Conservation (phyloP, 805 yeast species). For the Candida hungchunana region DNA sequence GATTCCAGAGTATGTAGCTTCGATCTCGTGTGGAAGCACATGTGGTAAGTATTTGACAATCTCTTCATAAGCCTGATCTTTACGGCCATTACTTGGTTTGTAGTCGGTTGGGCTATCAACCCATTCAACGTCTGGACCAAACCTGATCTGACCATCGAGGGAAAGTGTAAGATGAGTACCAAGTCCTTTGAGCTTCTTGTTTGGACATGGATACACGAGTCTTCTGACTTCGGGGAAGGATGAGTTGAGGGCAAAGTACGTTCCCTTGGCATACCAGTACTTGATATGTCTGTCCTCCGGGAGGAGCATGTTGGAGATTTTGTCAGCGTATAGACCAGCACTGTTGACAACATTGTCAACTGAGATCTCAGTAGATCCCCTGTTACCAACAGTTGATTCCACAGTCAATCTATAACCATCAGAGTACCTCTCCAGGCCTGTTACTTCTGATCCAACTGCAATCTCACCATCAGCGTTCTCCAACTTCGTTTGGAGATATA, state of each 20-base stretch:
- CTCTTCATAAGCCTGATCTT: slow-evolving; percentile 52
- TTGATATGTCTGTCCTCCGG: slow-evolving; percentile 56
- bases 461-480: slow-evolving; percentile 61
- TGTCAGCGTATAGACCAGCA: slow-evolving; percentile 76
- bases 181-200: slow-evolving; percentile 64
- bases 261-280: slow-evolving; percentile 79
- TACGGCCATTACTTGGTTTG: slow-evolving; percentile 42
- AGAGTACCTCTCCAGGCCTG: slow-evolving; percentile 27
- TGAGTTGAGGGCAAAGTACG: slow-evolving; percentile 58
- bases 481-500: slow-evolving; percentile 48
- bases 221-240: slow-evolving; percentile 48
- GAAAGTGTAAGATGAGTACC: slow-evolving; percentile 89
- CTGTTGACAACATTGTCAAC: slow-evolving; percentile 64
- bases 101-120: slow-evolving; percentile 46
- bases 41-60: slow-evolving; percentile 61
- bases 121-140: slow-evolving; percentile 92
- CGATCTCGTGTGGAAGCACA: slow-evolving; percentile 46
- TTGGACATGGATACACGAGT: slow-evolving; percentile 75
- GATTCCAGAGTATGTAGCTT: slow-evolving; percentile 74
- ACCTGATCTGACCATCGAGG: slow-evolving; percentile 70
- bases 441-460: slow-evolving; percentile 58
- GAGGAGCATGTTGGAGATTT: slow-evolving; percentile 63
- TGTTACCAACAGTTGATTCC: slow-evolving; percentile 29
- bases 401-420: slow-evolving; percentile 30
- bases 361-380: slow-evolving; percentile 42